phyloP scores from a whole-genome alignment of 768 basidiomycete genomes.

The Phylloporus scabripes region DNA sequence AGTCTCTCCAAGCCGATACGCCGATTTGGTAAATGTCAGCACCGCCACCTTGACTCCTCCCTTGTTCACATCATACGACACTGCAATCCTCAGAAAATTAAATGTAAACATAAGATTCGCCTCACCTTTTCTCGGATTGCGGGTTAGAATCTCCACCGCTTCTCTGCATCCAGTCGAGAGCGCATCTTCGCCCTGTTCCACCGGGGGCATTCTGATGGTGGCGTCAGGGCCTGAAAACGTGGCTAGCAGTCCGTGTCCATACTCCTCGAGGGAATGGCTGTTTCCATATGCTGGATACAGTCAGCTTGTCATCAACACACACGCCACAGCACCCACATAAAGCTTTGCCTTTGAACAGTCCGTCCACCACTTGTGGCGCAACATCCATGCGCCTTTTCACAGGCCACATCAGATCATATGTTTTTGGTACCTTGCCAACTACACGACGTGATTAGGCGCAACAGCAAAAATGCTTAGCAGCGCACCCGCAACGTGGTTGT shows the following conservation, averaged over 20 bases:
- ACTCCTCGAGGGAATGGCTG: constrained; percentile 36
- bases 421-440: constrained; percentile 52
- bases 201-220: constrained; percentile 21
- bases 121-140: constrained; percentile 85
- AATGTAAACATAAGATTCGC: neutral
- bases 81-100: constrained; percentile 34
- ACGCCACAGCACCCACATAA: constrained; percentile 14
- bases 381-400: constrained; percentile 39
- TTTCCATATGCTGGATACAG: constrained; percentile 10
- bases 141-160: constrained; percentile 85
- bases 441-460: constrained; percentile 4
- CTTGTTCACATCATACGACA: constrained; percentile 93
- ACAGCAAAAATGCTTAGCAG: neutral
- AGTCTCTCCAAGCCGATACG: constrained; percentile 90
- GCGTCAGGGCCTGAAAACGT: constrained; percentile 36
- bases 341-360: constrained; percentile 9
- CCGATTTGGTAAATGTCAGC: constrained; percentile 86
- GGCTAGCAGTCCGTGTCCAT: constrained; percentile 47
- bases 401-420: constrained; percentile 86
- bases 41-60: constrained; percentile 87
- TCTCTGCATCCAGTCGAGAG: constrained; percentile 59
- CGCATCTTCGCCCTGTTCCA: constrained; percentile 40
- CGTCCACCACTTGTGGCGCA: constrained; percentile 24
- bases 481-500: constrained; percentile 80
- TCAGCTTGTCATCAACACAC: constrained; percentile 1